Evolutionary conservation across 495 filamentous ascomycete genomes (phyloP), one percentile per base, ranked within the genome.

Genomic region (Penicillium canariense): DNA sequence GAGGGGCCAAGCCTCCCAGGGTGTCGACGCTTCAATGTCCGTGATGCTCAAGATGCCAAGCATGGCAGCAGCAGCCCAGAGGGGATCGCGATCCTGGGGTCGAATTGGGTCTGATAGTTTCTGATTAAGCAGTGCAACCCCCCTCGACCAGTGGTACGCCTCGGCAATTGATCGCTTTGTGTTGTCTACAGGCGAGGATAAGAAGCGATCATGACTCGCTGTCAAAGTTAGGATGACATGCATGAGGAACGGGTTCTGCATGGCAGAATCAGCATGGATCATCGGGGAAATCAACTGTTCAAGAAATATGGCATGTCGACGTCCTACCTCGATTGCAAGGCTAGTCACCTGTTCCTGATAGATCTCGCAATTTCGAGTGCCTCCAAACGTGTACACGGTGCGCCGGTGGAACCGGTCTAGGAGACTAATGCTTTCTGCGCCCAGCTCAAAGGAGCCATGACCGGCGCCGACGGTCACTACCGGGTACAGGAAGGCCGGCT

Each of bases 191-290:
- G 23, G 39, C 38, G 18, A 25, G 12, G 57, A 48, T 48, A 42
- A 59, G 53, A 63, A 53, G n/a, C 74, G 67, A 25, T 75, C 69
- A 55, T 77, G 67, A 11, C 60, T 63, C 14, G 68, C 57, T 15
- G 71, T 66, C 27, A 76, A 38, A 4, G 68, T 60, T 32, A 74
- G 54, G 36, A 73, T 63, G 14, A 64, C 59, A 36, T 75, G 74
- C 73, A 77, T 76, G 10, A 77, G 39, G 48, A 66, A 75, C 1
- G 74, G 72, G 39, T 73, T 49, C 74, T 77, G 30, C n/a, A 27
- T 12, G 11, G 10, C 38, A 42, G 38, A 0, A 42, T 23, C 0
- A 12, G 38, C 4, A 25, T 11, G 10, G 36, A 28, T 17, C 15
- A 12, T 38, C n/a, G n/a, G 12, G 4, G 20, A 26, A 22, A 48